Evolutionary conservation across 129 eudicot genomes (phyloP).

Genomic region (Lonicera japonica): DNA sequence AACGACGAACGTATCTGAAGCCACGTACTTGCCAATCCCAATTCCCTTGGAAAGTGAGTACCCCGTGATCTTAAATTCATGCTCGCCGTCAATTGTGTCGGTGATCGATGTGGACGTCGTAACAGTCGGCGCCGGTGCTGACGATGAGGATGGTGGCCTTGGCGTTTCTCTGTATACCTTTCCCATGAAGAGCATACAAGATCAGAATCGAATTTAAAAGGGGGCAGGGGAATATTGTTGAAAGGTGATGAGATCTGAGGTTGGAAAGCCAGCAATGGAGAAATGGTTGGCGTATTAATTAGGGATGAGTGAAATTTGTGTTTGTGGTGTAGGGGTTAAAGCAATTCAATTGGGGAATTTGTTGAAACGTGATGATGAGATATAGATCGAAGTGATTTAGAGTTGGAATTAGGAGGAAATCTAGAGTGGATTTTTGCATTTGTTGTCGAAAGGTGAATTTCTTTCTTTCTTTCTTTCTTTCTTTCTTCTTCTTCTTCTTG

Average conservation of each 20-base stretch:
- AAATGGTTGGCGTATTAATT: too few relatives aligned
- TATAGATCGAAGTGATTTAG: too few relatives aligned
- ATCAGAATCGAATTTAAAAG: background rate
- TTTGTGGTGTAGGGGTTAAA: too few relatives aligned
- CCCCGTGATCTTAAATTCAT: slow-evolving; percentile 66
- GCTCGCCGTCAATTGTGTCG: slow-evolving; percentile 75
- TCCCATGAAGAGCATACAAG: slow-evolving; percentile 35
- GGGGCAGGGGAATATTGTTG: background rate
- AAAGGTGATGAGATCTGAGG: slow-evolving; percentile 1
- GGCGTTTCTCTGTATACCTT: slow-evolving; percentile 31
- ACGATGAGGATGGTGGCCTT: slow-evolving; percentile 18
- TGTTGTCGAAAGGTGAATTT: too few relatives aligned
- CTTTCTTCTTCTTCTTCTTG: too few relatives aligned
- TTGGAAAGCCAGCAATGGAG: background rate
- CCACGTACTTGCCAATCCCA: slow-evolving; percentile 69
- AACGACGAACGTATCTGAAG: slow-evolving; percentile 70
- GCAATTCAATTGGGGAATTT: too few relatives aligned
- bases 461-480: too few relatives aligned
- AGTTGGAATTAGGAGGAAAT: too few relatives aligned
- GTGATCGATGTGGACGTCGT: slow-evolving; percentile 55
- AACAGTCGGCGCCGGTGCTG: slow-evolving; percentile 25
- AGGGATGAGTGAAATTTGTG: too few relatives aligned
- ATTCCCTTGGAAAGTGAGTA: slow-evolving; percentile 72
- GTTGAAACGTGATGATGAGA: too few relatives aligned
- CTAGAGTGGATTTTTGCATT: too few relatives aligned